A percentile compares a stretch with the other conserved stretches of the same genome.
phyloP scores from a whole-genome alignment of 2,329 filamentous ascomycete genomes.

The Penicillium sp. region DNA sequence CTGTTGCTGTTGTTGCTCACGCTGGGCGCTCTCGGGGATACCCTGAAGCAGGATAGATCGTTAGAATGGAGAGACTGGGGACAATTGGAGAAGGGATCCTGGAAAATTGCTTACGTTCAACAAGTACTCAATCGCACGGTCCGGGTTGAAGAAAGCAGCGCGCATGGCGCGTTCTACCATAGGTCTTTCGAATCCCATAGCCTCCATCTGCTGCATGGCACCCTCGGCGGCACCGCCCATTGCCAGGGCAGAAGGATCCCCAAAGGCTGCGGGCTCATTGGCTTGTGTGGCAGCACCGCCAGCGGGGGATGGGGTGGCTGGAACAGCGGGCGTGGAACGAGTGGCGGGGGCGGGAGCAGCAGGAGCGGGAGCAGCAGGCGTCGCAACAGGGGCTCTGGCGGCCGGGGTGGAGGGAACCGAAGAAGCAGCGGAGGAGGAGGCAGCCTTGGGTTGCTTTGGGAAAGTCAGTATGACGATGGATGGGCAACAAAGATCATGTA shows the following conservation, averaged over 20 bases:
- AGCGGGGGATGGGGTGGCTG: conserved; percentile 54
- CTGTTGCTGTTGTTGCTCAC: conserved; percentile 70
- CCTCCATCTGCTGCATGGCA: conserved; percentile 90
- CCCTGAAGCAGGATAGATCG: conserved; percentile 59
- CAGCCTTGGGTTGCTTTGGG: conserved; percentile 69
- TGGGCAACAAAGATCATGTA: not conserved
- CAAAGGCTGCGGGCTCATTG: conserved; percentile 53
- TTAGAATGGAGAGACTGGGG: not conserved
- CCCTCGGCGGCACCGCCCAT: conserved; percentile 81
- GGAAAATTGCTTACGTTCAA: conserved; percentile 66
- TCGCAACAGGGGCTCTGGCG: conserved; percentile 42
- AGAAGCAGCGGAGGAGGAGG: conserved; percentile 45
- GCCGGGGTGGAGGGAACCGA: conserved; percentile 45
- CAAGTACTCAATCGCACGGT: conserved; percentile 95
- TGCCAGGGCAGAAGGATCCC: conserved; percentile 79
- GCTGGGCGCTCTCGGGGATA: conserved; percentile 81
- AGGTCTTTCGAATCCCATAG: conserved; percentile 88
- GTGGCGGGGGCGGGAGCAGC: conserved; percentile 58
- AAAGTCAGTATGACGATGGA: not conserved
- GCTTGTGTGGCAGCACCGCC: conserved; percentile 40
- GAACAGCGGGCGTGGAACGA: conserved; percentile 47
- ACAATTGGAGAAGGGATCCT: not conserved
- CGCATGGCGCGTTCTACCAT: conserved; percentile 94
- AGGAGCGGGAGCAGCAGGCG: conserved; percentile 55
- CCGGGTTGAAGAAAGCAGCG: conserved; percentile 94